Percentiles rank a stretch among this genome's conserved stretches.
These are phyloP conservation scores for Trametes sanguinea DNA, from an alignment of 768 basidiomycete species.

Conservation along the genomic window DNA sequence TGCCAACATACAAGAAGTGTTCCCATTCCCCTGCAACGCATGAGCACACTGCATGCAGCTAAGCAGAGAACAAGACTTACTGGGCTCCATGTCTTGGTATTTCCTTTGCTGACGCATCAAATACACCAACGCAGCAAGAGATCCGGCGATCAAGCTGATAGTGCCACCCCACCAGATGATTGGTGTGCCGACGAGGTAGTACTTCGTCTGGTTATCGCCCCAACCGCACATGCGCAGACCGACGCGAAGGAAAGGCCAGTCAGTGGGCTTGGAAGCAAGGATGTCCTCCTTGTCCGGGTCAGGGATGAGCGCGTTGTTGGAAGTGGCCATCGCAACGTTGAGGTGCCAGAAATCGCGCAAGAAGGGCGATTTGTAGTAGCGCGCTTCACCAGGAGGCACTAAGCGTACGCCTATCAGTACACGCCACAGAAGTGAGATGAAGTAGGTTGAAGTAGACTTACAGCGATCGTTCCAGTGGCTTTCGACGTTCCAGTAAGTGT, in stretches of 20 bases:
- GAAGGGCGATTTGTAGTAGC: constrained; percentile 89
- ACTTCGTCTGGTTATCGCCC: constrained; percentile 86
- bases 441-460: constrained; percentile 46
- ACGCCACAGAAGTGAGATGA: too few relatives aligned
- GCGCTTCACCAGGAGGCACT: constrained; percentile 85
- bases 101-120: constrained; percentile 83
- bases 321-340: constrained; percentile 99
- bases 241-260: constrained; percentile 91
- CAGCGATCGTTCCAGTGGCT: constrained; percentile 94
- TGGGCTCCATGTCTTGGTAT: constrained; percentile 87
- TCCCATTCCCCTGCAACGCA: constrained; percentile 80
- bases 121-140: constrained; percentile 63
- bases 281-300: constrained; percentile 99
- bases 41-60: neutral
- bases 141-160: constrained; percentile 58
- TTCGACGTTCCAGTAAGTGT: constrained; percentile 99
- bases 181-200: constrained; percentile 92
- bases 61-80: constrained; percentile 46
- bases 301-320: constrained; percentile 96
- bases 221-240: constrained; percentile 98
- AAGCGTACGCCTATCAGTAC: neutral
- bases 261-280: constrained; percentile 86
- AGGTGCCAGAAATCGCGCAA: constrained; percentile 97
- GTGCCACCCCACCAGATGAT: constrained; percentile 88
- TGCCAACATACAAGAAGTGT: constrained; percentile 89